These are phyloP conservation scores for Eremochloa ophiuroides DNA, from an alignment of 176 grass and related monocot genomes.

Conservation along the genomic window DNA sequence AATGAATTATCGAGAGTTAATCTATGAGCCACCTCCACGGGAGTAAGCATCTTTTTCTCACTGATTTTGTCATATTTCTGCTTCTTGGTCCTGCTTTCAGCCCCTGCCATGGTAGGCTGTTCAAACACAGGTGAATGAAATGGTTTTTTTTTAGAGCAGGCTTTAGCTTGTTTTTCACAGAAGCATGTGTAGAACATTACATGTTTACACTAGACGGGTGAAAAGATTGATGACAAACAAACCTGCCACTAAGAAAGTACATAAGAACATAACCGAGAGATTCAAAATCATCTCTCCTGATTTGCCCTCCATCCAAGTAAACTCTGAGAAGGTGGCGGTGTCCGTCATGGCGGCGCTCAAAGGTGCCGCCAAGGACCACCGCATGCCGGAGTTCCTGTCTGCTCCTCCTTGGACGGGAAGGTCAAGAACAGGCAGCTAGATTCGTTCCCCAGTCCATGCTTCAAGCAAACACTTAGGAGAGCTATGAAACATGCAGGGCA, in stretches of 20 bases:
- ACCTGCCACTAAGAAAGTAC: slow-evolving; percentile 87
- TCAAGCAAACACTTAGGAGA: not conserved
- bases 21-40: slow-evolving; percentile 47
- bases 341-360: not conserved
- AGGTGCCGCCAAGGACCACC: not conserved
- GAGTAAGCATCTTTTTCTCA: slow-evolving; percentile 76
- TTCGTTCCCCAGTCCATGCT: not conserved
- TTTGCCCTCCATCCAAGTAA: slow-evolving; percentile 56
- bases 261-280: slow-evolving; percentile 81
- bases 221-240: not conserved
- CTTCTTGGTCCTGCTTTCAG: slow-evolving; percentile 83
- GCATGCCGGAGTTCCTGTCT: not conserved
- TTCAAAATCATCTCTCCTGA: slow-evolving; percentile 76
- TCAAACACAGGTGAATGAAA: not conserved
- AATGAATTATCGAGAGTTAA: not conserved
- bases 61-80: slow-evolving; percentile 86
- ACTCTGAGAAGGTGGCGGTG: not conserved
- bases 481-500: not conserved
- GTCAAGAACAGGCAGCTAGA: not conserved
- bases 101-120: slow-evolving; percentile 72
- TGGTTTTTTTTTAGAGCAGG: too few relatives aligned
- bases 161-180: too few relatives aligned
- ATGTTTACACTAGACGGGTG: not conserved
- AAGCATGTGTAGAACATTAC: not conserved
- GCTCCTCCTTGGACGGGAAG: not conserved